Evolutionary conservation across 768 basidiomycete species (phyloP), one percentile per base, ranked within the genome.

Genomic region (Russula emetica): DNA sequence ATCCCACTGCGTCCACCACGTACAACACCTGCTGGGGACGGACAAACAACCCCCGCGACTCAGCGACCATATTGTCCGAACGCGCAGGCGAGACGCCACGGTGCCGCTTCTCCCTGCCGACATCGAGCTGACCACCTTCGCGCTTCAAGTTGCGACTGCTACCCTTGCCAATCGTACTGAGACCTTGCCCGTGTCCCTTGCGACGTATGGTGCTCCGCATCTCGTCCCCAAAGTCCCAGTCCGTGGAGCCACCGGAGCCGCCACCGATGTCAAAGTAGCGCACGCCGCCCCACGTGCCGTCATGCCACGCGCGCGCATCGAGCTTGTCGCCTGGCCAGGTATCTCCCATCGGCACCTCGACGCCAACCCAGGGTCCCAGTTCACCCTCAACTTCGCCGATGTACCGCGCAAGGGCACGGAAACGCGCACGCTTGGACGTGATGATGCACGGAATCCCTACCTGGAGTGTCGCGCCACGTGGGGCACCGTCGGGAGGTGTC

Each of bases 381-480:
- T 93, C 90, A 42, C 92, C 93, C 55, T 83, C 80, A 2, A 95
- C 85, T 71, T 92, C 90, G 7, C 90, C 93, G 57, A 95, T 92
- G 72, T 95, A 94, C 5, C 92, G 78, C 24, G 92, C 93, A 70
- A 85, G 88, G 0, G 93, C 93, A 55, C 88, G 86, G 80, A 94
- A 92, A 10, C 91, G 83, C 66, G 87, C 86, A 42, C 88, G 82
- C 72, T 90, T 89, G 47, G 86, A 88, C 3, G 90, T 83, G 66
- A 94, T 88, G 72, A 94, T 92, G 76, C 93, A 94, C 0, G 93
- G 91, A 38, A 94, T 94, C 10, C 92, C 92, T 30, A 94, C 85
- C 40, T 90, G 87, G 40, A 95, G 82, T 13, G 85, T 89, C 3
- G 86, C 85, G 1, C 92, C 92, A 22, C 77, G 77, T 13, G 84